These are phyloP conservation scores for Metarhizium guizhouense DNA, from an alignment of 2,329 filamentous ascomycete species.

Conservation along the genomic window DNA sequence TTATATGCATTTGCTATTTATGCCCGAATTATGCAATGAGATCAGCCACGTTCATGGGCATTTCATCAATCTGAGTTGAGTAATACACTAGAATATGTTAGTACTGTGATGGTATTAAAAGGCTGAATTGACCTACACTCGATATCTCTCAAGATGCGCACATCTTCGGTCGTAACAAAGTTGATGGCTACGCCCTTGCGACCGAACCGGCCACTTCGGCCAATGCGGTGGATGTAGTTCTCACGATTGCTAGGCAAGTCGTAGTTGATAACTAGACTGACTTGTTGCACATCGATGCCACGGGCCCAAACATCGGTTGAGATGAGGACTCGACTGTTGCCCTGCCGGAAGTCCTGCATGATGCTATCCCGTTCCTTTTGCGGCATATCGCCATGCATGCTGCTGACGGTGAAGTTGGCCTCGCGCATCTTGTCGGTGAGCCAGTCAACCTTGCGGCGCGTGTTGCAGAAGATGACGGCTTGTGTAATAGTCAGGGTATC, in stretches of 20 bases:
- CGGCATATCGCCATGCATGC: constrained; percentile 99
- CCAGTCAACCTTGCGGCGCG: constrained; percentile 97
- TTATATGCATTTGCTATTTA: neutral
- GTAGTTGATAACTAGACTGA: constrained; percentile 98
- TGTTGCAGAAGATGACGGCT: constrained; percentile 99
- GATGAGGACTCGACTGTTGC: constrained; percentile 91
- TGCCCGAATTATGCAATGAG: constrained; percentile 37
- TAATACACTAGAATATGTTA: constrained; percentile 63
- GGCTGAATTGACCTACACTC: constrained; percentile 54
- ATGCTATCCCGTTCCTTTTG: constrained; percentile 97
- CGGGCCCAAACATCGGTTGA: constrained; percentile 97
- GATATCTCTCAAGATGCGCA: constrained; percentile 93
- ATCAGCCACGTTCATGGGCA: constrained; percentile 88
- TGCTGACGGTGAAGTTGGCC: constrained; percentile 95
- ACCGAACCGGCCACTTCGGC: constrained; percentile 88
- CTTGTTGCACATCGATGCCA: constrained; percentile 98
- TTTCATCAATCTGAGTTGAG: constrained; percentile 94
- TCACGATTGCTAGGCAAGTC: constrained; percentile 97
- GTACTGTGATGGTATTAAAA: constrained; percentile 9
- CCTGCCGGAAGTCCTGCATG: constrained; percentile 98
- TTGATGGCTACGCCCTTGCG: constrained; percentile 99
- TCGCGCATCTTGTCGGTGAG: constrained; percentile 98
- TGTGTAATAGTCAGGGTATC: constrained; percentile 98
- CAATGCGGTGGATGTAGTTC: constrained; percentile 99
- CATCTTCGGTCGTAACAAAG: constrained; percentile 97